Evolutionary conservation across 345 rosid species (phyloP).

Genomic region (Murraya koenigii): DNA sequence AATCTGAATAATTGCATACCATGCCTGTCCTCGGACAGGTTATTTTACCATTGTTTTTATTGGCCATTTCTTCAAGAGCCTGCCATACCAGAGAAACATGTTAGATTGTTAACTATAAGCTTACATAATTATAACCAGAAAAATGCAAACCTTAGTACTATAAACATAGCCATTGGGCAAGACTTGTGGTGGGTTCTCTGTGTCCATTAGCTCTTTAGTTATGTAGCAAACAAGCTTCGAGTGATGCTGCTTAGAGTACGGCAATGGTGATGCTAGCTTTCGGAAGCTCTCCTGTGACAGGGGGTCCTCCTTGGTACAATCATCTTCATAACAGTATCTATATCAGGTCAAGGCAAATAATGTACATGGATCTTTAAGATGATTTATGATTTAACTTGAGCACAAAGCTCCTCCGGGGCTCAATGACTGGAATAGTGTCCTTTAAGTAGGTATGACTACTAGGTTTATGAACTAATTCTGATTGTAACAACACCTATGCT

Average conservation of each 20-base stretch:
- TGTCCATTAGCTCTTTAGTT: constrained; percentile 93
- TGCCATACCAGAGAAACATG: constrained; percentile 25
- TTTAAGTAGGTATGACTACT: background rate
- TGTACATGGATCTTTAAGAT: background rate
- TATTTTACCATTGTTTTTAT: constrained; percentile 63
- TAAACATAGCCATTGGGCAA: constrained; percentile 94
- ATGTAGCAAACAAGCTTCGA: constrained; percentile 97
- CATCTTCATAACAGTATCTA: constrained; percentile 78
- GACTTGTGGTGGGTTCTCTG: constrained; percentile 98
- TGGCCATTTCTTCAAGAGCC: constrained; percentile 96
- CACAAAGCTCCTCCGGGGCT: background rate
- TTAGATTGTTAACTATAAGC: constrained; percentile 1
- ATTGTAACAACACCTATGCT: background rate
- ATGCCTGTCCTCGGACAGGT: constrained; percentile 83
- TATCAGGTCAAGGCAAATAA: constrained; percentile 39
- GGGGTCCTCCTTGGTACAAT: constrained; percentile 95
- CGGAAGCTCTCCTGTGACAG: constrained; percentile 90
- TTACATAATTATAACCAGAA: background rate
- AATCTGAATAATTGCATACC: constrained; percentile 60
- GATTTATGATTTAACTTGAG: background rate
- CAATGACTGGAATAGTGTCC: too few species aligned
- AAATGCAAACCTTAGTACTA: constrained; percentile 73
- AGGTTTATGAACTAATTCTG: constrained; percentile 2
- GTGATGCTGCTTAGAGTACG: constrained; percentile 93
- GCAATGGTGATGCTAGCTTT: constrained; percentile 77